phyloP scores from a whole-genome alignment of 352 stramenopile genomes.

The Phytophthora hibernalis region DNA sequence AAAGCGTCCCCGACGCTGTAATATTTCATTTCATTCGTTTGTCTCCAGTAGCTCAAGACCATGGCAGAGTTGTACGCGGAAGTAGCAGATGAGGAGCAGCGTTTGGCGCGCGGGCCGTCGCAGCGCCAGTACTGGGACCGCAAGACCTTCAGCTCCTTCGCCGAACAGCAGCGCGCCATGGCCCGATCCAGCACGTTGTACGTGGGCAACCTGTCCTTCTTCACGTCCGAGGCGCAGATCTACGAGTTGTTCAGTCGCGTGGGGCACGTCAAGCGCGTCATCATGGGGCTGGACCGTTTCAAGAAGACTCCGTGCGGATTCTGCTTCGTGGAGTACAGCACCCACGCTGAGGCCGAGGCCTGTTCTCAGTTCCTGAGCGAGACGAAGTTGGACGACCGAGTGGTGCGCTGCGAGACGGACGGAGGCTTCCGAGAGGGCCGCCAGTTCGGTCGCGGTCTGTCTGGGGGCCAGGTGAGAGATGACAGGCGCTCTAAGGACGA shows the following conservation, averaged over 20 bases:
- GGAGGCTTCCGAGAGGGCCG: conserved; percentile 86
- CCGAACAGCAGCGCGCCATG: conserved; percentile 95
- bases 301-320: conserved; percentile 98
- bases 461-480: conserved; percentile 86
- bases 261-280: conserved; percentile 92
- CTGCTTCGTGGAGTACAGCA: conserved; percentile 96
- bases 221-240: conserved; percentile 95
- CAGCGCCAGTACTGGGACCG: conserved; percentile 95
- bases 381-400: conserved; percentile 89
- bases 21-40: no score
- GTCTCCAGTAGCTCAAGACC: not conserved
- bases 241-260: conserved; percentile 95
- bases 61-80: conserved; percentile 54
- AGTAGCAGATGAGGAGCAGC: conserved; percentile 67
- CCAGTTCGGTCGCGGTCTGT: conserved; percentile 85
- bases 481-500: conserved; percentile 87
- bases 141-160: conserved; percentile 92
- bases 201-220: conserved; percentile 98
- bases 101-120: conserved; percentile 56
- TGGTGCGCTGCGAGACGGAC: conserved; percentile 91
- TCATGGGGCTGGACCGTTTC: conserved; percentile 96
- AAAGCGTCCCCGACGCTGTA: not conserved
- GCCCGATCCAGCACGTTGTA: conserved; percentile 94
- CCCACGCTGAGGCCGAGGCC: conserved; percentile 73
- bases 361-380: conserved; percentile 87